phyloP scores from a whole-genome alignment of 2,329 filamentous ascomycete genomes.

The Apiospora hydei region DNA sequence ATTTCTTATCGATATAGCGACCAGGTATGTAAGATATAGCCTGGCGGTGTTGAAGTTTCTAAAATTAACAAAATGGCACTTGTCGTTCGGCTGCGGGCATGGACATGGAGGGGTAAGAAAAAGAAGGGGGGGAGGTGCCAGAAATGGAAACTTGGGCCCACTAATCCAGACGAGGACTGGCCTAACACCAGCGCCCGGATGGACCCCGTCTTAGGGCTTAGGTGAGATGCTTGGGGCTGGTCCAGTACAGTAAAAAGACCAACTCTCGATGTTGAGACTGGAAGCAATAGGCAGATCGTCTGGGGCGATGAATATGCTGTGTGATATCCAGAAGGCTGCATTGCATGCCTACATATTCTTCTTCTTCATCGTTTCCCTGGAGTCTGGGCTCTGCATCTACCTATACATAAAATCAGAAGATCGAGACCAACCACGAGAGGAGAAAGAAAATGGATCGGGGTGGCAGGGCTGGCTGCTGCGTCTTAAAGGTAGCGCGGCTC shows the following conservation, averaged over 20 bases:
- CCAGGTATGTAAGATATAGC: constrained; percentile 2
- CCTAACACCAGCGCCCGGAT: background rate
- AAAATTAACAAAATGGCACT: background rate
- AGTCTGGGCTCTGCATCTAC: background rate
- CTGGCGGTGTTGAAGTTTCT: background rate
- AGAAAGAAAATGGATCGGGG: background rate
- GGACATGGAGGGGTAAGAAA: constrained; percentile 10
- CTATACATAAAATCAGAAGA: background rate
- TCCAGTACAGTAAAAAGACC: background rate
- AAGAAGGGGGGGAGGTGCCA: background rate
- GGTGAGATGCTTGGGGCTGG: constrained; percentile 8
- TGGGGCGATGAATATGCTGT: background rate
- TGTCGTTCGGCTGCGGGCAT: constrained; percentile 14
- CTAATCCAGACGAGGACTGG: background rate
- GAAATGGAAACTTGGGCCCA: constrained; percentile 6
- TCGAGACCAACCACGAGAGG: background rate
- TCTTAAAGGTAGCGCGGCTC: constrained; percentile 12
- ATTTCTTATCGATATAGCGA: background rate
- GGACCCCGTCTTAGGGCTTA: constrained; percentile 10
- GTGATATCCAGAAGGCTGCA: background rate
- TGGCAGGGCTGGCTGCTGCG: constrained; percentile 8
- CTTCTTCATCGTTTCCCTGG: background rate
- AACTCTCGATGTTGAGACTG: background rate
- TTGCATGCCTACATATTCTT: background rate
- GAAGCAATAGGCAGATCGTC: background rate